Base-by-base conservation (phyloP, 139 green algal species). In the Nannochloris sp. region DNA sequence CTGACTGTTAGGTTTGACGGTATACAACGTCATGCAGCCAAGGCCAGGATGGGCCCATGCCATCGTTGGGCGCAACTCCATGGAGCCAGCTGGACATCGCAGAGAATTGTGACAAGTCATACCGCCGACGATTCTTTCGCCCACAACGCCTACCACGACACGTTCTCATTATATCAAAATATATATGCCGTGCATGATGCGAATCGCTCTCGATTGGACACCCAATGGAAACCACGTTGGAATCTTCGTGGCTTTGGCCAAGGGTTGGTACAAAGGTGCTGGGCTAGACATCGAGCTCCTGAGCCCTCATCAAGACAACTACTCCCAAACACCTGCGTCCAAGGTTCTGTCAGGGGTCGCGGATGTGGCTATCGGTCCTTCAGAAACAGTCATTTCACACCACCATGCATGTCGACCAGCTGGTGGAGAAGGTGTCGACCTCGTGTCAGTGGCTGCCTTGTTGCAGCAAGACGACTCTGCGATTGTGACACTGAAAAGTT, bases 161-260 rank as follows among this genome's bases (percentile, higher is more conserved):
- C 34, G 8, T 0, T 40, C 34, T 40, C 7, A 40, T 12, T 11
- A 40, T 40, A 40, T 27, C 24, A 40, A 40, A 29, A 29, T 5
- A 11, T 40, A 9, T 40, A 40, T 10, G 46, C 46, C 15, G n/a
- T 19, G n/a, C 8, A 53, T 29, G 11, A 62, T 87, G 8, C 74
- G 21, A 10, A 53, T 93, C 1, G 84, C 87, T 0, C 74, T 93
- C 1, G 85, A 94, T 58, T 93, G 88, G 88, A 90, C 80, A 0
- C 86, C 88, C 5, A 95, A 95, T 70, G 60, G 36, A 44, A 66
- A 66, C n/a, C 60, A 66, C 24, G 60, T 54, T 24, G 60, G 60
- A 9, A 37, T 66, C 24, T 58, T 55, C 24, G 60, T 66, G 18
- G 60, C 60, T 23, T 14, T 48, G 23, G 60, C 60, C 4, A 55